These are phyloP conservation scores for Phytopythium boreale DNA, from an alignment of 352 stramenopile species.

Conservation along the genomic window DNA sequence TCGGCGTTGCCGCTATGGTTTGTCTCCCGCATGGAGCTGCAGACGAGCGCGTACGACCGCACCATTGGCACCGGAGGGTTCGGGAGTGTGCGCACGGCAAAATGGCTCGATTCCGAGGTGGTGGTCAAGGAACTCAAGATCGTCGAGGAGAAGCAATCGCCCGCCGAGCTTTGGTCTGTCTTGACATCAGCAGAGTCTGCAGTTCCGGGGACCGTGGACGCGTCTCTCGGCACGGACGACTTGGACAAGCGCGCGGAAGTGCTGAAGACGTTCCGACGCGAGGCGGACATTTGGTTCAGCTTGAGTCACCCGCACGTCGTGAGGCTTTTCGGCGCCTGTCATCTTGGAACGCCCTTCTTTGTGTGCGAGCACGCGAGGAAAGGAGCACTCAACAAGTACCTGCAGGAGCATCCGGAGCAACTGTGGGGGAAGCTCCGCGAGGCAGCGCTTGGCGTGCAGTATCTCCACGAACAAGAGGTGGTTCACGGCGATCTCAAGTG, in stretches of 20 bases:
- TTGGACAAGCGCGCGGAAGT: not conserved
- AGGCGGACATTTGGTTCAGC: slow-evolving; percentile 22
- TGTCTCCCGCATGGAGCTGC: not conserved
- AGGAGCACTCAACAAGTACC: slow-evolving; percentile 33
- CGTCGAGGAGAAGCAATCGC: not conserved
- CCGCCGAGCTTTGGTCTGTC: not conserved
- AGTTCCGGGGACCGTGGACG: no score
- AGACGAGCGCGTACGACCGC: not conserved
- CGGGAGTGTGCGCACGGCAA: slow-evolving; percentile 15
- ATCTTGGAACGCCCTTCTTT: slow-evolving; percentile 35
- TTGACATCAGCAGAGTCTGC: not conserved
- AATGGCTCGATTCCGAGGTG: slow-evolving; percentile 19
- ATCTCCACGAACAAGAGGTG: slow-evolving; percentile 31
- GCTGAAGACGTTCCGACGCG: slow-evolving; percentile 7
- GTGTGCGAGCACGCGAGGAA: slow-evolving; percentile 36
- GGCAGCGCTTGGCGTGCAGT: slow-evolving; percentile 29
- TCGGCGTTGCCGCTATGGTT: not conserved
- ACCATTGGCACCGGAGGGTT: slow-evolving; percentile 2
- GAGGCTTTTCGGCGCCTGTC: slow-evolving; percentile 33
- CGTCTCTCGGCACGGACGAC: not conserved
- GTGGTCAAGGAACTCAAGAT: slow-evolving; percentile 23
- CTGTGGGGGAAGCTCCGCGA: slow-evolving; percentile 31
- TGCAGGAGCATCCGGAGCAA: slow-evolving; percentile 13
- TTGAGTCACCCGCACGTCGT: slow-evolving; percentile 36
- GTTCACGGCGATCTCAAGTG: slow-evolving; percentile 71